phyloP scores from a whole-genome alignment of 1,284 basidiomycete genomes.

The Entoloma clypeatum region DNA sequence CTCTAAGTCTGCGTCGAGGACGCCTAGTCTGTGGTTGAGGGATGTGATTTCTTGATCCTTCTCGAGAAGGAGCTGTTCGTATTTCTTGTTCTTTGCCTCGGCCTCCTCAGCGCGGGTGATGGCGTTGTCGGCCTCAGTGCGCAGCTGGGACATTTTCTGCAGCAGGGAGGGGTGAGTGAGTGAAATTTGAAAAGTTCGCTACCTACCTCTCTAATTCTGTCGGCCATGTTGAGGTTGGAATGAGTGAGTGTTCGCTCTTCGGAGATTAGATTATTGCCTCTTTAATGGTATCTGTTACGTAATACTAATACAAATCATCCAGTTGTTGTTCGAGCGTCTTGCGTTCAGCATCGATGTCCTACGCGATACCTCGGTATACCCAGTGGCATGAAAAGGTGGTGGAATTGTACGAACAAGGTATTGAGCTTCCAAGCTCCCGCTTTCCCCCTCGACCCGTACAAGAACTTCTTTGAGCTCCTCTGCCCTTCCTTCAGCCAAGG shows the following conservation, averaged over 20 bases:
- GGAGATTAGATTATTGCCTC: slow-evolving; percentile 31
- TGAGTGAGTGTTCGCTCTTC: slow-evolving; percentile 27
- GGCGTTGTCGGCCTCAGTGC: slow-evolving; percentile 84
- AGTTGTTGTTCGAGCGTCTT: slow-evolving; percentile 24
- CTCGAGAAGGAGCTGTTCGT: slow-evolving; percentile 76
- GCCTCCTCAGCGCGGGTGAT: slow-evolving; percentile 77
- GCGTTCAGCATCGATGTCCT: slow-evolving; percentile 23
- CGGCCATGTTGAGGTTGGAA: slow-evolving; percentile 43
- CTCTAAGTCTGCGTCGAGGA: slow-evolving; percentile 75
- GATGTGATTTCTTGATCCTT: slow-evolving; percentile 91
- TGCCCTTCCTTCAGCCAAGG: slow-evolving; percentile 9
- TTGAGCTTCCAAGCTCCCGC: slow-evolving; percentile 10
- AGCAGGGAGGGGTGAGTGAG: slow-evolving; percentile 8
- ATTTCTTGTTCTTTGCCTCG: slow-evolving; percentile 83
- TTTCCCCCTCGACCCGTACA: slow-evolving; percentile 9
- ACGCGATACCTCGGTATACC: background rate
- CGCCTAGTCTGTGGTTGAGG: slow-evolving; percentile 70
- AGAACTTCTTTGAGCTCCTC: slow-evolving; percentile 7
- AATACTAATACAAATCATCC: slow-evolving; percentile 18
- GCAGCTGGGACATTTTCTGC: slow-evolving; percentile 71
- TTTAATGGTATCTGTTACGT: slow-evolving; percentile 21
- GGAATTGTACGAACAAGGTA: slow-evolving; percentile 9
- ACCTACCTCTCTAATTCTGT: slow-evolving; percentile 72
- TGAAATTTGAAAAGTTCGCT: background rate
- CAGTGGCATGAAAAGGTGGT: background rate